Base-by-base conservation (phyloP, 139 green algal genomes). In the Helicosporidium sp. region DNA sequence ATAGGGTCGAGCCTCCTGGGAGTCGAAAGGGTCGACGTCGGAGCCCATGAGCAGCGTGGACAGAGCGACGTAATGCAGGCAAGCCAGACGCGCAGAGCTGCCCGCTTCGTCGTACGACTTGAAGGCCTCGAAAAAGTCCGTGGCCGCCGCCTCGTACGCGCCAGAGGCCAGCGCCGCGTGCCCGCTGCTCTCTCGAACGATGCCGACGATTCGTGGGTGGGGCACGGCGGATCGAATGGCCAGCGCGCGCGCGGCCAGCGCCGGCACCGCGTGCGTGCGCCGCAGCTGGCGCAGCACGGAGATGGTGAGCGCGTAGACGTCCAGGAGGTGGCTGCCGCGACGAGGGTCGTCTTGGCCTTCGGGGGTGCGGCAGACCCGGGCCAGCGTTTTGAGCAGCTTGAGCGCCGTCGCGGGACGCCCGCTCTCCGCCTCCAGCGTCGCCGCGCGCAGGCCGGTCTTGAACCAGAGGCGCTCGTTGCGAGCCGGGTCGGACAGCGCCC, bases 41-140 rank as follows among this genome's bases (percentile, higher is more conserved):
- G 59, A 77, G 71, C 94, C 76, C 81, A 96, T 97, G 17, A 97
- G 75, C 88, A 97, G 97, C 64, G 77, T 80, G 27, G 85, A 83
- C 63, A 96, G 73, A 61, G 96, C 87, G 56, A 96, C 66, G 73
- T 96, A 96, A 71, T 97, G 96, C 56, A 98, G 76, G 65, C 88
- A 95, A 58, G 87, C 76, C 48, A 94, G 80, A 3, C 87, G 71
- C 27, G 41, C 26, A 8, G 34, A 34, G 7, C 59, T 72, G 41
- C 84, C 80, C 1, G 84, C 88, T 66, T 97, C 88, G 48, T 97
- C 88, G 54, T 94, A 97, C 24, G 58, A 80, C 72, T 96, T 96
- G 76, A 97, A 97, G 1, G 88, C 89, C 74, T 97, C 88, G 59
- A 97, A 97, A 59, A 97, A 97, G 65, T 94, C 88, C 4, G 88